These are phyloP conservation scores for Lithohypha guttulata DNA, from an alignment of 2,329 filamentous ascomycete genomes.

Conservation along the genomic window DNA sequence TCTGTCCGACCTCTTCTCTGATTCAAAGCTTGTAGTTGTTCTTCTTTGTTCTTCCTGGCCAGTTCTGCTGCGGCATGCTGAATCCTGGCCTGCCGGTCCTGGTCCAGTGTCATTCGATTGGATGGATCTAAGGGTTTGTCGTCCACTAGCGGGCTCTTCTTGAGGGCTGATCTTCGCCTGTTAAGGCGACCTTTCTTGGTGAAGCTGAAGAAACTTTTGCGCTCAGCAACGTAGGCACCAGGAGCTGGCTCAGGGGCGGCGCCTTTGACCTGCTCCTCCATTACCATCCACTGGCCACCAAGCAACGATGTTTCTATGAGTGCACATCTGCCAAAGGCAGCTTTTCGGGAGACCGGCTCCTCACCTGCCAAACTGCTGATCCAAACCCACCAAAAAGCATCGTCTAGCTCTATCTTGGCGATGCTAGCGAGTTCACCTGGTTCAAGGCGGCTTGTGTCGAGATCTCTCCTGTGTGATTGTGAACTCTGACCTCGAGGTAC, in stretches of 20 bases:
- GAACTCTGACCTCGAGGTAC: constrained; percentile 68
- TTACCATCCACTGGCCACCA: constrained; percentile 77
- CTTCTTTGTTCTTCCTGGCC: constrained; percentile 56
- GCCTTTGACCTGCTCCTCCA: constrained; percentile 93
- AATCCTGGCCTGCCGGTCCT: constrained; percentile 86
- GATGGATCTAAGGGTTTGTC: constrained; percentile 40
- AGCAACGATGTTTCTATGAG: constrained; percentile 78
- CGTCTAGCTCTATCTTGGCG: constrained; percentile 71
- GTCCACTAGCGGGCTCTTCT: constrained; percentile 41
- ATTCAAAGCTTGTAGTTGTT: constrained; percentile 41
- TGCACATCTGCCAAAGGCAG: constrained; percentile 86
- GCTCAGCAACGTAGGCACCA: constrained; percentile 85
- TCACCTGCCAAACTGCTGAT: constrained; percentile 91
- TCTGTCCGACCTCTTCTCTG: constrained; percentile 48
- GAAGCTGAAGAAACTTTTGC: constrained; percentile 88
- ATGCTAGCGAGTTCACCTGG: constrained; percentile 94
- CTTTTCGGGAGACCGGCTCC: constrained; percentile 74
- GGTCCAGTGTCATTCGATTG: constrained; percentile 76
- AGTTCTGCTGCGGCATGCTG: constrained; percentile 81
- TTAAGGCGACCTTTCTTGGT: constrained; percentile 56
- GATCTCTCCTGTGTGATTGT: constrained; percentile 65
- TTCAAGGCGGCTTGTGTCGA: constrained; percentile 61
- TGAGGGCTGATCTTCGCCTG: constrained; percentile 61
- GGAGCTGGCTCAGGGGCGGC: constrained; percentile 74
- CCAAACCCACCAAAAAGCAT: constrained; percentile 99